Conservation (phyloP, 73 alveolate genomes). For the Loxodes magnus region DNA sequence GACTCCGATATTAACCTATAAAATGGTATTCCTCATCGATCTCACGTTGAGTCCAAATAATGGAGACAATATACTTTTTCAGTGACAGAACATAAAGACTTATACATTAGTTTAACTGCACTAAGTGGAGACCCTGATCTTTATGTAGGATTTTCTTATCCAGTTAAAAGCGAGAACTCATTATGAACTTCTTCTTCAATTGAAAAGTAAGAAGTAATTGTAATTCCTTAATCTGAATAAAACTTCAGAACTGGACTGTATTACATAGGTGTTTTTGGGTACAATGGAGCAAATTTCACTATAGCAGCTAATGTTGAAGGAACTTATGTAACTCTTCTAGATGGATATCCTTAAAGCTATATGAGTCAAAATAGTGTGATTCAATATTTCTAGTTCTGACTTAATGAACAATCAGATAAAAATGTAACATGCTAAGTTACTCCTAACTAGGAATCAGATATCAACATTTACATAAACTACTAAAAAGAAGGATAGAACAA, state of each 20-base stretch:
- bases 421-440: no score
- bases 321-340: not conserved
- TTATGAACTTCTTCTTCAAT: not conserved
- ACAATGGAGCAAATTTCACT: not conserved
- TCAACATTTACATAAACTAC: no score
- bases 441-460: no score
- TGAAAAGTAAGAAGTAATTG: not conserved
- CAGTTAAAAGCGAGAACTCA: conserved; percentile 1
- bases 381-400: no score
- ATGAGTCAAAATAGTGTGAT: no score
- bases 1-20: not conserved
- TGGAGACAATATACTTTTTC: conserved; percentile 3
- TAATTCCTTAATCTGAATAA: not conserved
- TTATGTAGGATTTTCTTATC: not conserved
- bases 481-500: no score
- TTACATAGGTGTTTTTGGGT: not conserved
- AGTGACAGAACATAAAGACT: conserved; percentile 1
- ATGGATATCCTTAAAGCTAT: conserved; percentile 3
- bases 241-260: conserved; percentile 1
- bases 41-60: not conserved
- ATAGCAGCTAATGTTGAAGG: not conserved
- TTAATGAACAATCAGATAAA: no score
- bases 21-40: not conserved
- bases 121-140: conserved; percentile 14
- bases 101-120: conserved; percentile 7